Evolutionary conservation across 768 basidiomycete species (phyloP).

Genomic region (Asterophora lycoperdoides): DNA sequence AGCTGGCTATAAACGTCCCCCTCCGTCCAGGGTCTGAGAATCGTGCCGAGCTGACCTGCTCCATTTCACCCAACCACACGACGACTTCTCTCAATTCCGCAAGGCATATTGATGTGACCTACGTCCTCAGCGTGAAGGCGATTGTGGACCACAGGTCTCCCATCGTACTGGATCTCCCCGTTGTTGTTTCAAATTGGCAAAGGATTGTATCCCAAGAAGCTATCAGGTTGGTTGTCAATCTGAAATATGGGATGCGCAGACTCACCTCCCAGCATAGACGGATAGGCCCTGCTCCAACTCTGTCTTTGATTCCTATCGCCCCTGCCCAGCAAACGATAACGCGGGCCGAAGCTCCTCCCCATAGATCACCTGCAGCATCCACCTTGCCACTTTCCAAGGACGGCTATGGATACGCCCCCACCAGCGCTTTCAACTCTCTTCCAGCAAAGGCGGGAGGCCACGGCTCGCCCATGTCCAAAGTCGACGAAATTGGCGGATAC

Average conservation of each 20-base stretch:
- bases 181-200: constrained; percentile 85
- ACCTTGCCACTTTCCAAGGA: constrained; percentile 15
- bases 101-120: constrained; percentile 81
- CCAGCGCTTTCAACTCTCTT: constrained; percentile 7
- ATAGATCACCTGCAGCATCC: constrained; percentile 2
- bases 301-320: constrained; percentile 36
- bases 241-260: not conserved
- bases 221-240: constrained; percentile 38
- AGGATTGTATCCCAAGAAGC: constrained; percentile 75
- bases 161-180: constrained; percentile 68
- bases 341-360: constrained; percentile 6
- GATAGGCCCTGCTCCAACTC: constrained; percentile 42
- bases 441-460: not conserved
- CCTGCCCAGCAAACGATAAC: constrained; percentile 8
- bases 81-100: constrained; percentile 80
- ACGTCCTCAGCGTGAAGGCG: constrained; percentile 73
- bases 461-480: constrained; percentile 2
- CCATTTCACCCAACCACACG: constrained; percentile 68
- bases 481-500: constrained; percentile 22
- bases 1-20: constrained; percentile 66
- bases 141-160: constrained; percentile 65
- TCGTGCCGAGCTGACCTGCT: constrained; percentile 67
- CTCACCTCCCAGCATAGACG: constrained; percentile 29
- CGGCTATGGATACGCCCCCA: constrained; percentile 3
- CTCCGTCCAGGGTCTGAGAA: constrained; percentile 70